Conservation (phyloP, 148 eudicot species). For the Simmondsia chinensis region DNA sequence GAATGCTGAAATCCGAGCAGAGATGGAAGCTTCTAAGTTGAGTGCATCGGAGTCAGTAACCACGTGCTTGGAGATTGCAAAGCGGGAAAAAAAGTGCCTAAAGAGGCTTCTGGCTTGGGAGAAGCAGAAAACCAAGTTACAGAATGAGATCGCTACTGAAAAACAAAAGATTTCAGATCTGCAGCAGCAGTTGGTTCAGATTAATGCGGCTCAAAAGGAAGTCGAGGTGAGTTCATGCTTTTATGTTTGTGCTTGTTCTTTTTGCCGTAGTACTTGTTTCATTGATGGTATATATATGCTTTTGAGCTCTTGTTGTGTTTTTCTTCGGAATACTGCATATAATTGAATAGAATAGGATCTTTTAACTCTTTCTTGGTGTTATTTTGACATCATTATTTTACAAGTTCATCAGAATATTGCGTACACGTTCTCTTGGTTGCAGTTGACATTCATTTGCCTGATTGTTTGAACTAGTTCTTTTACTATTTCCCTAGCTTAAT, state of each 20-base stretch:
- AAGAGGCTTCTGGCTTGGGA: constrained; percentile 94
- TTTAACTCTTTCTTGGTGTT: no score
- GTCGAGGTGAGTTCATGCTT: constrained; percentile 42
- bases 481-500: no score
- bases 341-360: no score
- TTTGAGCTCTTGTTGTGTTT: background rate
- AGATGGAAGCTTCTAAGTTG: constrained; percentile 95
- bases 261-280: background rate
- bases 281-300: background rate
- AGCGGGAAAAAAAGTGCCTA: constrained; percentile 83
- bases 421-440: no score
- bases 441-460: no score
- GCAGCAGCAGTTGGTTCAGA: constrained; percentile 54
- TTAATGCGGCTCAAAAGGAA: constrained; percentile 56
- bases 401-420: no score
- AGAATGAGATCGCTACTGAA: constrained; percentile 79
- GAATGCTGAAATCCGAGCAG: constrained; percentile 96
- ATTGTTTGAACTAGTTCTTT: no score
- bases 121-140: constrained; percentile 78
- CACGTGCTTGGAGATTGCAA: constrained; percentile 79
- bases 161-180: constrained; percentile 51
- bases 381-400: no score
- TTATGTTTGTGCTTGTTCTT: constrained; percentile 2
- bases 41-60: constrained; percentile 87
- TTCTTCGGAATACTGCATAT: no score